A percentile compares a stretch with the other conserved stretches of the same genome.
These are phyloP conservation scores for Decorospora gaudefroyi DNA, from an alignment of 2,329 filamentous ascomycete species.

Conservation along the genomic window DNA sequence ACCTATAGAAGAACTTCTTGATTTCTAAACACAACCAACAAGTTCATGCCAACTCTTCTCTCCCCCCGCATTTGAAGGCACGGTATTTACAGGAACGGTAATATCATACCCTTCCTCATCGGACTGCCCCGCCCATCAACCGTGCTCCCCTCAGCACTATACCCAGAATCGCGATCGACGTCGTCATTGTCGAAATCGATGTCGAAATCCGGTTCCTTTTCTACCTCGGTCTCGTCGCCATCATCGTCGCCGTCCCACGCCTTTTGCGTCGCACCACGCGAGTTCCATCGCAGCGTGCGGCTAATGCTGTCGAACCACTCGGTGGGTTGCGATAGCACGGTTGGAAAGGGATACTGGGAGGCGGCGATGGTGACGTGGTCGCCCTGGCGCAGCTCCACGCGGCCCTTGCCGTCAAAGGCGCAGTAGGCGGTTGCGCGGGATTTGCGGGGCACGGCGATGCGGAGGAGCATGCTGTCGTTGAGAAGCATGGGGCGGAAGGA, in stretches of 20 bases:
- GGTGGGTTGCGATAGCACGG: conserved; percentile 82
- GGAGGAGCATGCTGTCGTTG: conserved; percentile 89
- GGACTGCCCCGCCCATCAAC: conserved; percentile 43
- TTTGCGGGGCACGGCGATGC: conserved; percentile 80
- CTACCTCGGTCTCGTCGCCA: conserved; percentile 52
- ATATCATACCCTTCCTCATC: conserved; percentile 41
- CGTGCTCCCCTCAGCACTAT: conserved; percentile 46
- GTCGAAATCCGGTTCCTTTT: conserved; percentile 73
- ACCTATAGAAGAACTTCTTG: neutral
- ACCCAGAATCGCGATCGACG: conserved; percentile 50
- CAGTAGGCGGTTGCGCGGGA: conserved; percentile 94
- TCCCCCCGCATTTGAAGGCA: too few relatives aligned
- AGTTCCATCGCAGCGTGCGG: conserved; percentile 93
- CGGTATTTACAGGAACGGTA: conserved; percentile 35
- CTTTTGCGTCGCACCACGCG: conserved; percentile 87
- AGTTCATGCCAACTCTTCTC: too few relatives aligned
- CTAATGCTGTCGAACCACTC: conserved; percentile 98
- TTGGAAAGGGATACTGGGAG: conserved; percentile 95
- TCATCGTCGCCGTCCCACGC: conserved; percentile 64
- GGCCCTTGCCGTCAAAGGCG: conserved; percentile 95
- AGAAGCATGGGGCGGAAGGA: conserved; percentile 98
- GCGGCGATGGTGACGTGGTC: conserved; percentile 97
- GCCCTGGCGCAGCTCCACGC: conserved; percentile 87
- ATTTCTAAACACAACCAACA: conserved; percentile 1
- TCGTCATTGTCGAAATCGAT: conserved; percentile 87